Evolutionary conservation across 805 yeast genomes (phyloP).

Genomic region (Spathaspora passalidarum): DNA sequence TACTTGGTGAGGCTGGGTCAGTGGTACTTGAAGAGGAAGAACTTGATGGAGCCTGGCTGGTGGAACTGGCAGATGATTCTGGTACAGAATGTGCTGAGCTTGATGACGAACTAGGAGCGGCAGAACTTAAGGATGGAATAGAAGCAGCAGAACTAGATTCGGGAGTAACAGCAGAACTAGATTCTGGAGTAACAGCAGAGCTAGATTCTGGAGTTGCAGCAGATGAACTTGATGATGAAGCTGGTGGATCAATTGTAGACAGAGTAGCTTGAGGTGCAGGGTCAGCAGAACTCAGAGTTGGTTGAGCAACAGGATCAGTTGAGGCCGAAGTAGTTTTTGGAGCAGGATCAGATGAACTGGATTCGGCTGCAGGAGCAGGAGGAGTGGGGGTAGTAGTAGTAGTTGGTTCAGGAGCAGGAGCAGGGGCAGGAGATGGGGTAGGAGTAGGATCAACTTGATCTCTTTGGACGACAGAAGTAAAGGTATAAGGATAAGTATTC

Average conservation of each 20-base stretch:
- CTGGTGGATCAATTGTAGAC: slow-evolving; percentile 11
- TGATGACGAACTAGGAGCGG: too few relatives aligned
- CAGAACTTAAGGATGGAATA: too few relatives aligned
- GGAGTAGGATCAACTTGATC: slow-evolving; percentile 14
- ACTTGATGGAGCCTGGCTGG: slow-evolving; percentile 8
- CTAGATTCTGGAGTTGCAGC: slow-evolving; percentile 10
- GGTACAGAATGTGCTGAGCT: slow-evolving; percentile 17
- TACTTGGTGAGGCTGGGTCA: slow-evolving; percentile 20
- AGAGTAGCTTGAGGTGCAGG: slow-evolving; percentile 10
- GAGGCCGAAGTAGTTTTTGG: slow-evolving; percentile 16
- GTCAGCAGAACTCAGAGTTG: slow-evolving; percentile 16
- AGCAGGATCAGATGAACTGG: slow-evolving; percentile 14
- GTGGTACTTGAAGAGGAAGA: slow-evolving; percentile 20
- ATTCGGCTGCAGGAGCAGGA: not conserved
- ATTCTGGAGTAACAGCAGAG: slow-evolving; percentile 11
- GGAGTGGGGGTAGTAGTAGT: slow-evolving; percentile 3
- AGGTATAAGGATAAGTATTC: slow-evolving; percentile 33
- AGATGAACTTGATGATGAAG: slow-evolving; percentile 9
- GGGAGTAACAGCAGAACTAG: slow-evolving; percentile 11
- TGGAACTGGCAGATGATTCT: slow-evolving; percentile 11
- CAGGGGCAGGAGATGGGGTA: slow-evolving; percentile 7
- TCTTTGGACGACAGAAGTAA: slow-evolving; percentile 17
- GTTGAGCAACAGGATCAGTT: slow-evolving; percentile 14
- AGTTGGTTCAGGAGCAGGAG: slow-evolving; percentile 10
- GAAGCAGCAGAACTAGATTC: slow-evolving; percentile 10